These are phyloP conservation scores for Magnaporthiopsis rhizophila DNA, from an alignment of 2,329 filamentous ascomycete genomes.

Conservation along the genomic window DNA sequence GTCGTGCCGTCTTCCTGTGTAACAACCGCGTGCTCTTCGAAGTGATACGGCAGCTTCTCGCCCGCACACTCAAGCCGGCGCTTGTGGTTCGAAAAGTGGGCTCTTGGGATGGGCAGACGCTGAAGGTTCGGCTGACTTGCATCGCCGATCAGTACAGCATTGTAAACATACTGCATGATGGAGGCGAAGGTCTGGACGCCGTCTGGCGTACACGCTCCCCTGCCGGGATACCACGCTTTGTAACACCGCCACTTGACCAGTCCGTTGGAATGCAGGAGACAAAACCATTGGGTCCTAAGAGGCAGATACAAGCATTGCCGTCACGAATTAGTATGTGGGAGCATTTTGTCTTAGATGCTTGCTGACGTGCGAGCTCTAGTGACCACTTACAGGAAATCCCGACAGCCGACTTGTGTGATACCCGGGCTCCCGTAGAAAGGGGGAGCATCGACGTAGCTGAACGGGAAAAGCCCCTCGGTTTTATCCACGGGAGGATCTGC, in stretches of 20 bases:
- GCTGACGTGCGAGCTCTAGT: neutral
- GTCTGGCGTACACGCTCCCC: neutral
- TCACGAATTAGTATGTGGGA: neutral
- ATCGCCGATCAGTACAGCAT: neutral
- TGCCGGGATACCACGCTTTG: neutral
- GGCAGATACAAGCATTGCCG: neutral
- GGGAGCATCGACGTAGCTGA: neutral
- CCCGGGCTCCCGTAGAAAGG: neutral
- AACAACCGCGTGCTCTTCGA: neutral
- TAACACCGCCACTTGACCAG: neutral
- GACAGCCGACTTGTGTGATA: neutral
- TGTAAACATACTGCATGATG: constrained; percentile 1
- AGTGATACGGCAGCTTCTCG: neutral
- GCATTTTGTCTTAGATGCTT: no score
- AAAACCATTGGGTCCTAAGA: neutral
- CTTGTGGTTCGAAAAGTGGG: neutral
- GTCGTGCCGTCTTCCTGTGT: neutral
- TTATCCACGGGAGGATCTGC: neutral
- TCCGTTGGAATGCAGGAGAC: neutral
- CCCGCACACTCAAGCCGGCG: neutral
- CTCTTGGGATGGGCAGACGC: neutral
- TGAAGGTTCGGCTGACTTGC: neutral
- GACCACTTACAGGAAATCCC: neutral
- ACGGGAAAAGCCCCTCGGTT: neutral
- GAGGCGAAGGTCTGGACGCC: neutral